Evolutionary conservation across 495 filamentous ascomycete genomes (phyloP).

Genomic region (Massariosphaeria phaeospora): DNA sequence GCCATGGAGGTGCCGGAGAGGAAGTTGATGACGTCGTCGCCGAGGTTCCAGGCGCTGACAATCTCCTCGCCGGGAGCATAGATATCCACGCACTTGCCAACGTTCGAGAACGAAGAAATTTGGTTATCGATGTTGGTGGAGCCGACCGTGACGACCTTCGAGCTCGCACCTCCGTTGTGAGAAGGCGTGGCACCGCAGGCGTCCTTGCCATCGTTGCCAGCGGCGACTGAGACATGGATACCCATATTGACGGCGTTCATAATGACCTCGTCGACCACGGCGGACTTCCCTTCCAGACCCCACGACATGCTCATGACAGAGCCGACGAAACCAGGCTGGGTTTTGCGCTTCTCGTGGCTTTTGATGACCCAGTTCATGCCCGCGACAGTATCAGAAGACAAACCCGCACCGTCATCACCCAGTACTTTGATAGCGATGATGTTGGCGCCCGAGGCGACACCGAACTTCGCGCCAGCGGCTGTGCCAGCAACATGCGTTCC

Average conservation of each 20-base stretch:
- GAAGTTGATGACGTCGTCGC: slow-evolving; percentile 34
- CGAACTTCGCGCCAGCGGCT: slow-evolving; percentile 37
- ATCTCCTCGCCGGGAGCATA: slow-evolving; percentile 44
- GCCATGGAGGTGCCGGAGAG: slow-evolving; percentile 44
- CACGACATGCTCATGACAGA: slow-evolving; percentile 45
- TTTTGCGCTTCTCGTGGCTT: slow-evolving; percentile 37
- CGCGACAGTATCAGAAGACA: slow-evolving; percentile 34
- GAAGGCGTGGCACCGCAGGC: slow-evolving; percentile 39
- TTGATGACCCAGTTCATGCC: slow-evolving; percentile 42
- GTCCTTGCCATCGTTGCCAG: slow-evolving; percentile 39
- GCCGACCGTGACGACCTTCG: slow-evolving; percentile 40
- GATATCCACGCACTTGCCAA: slow-evolving; percentile 43
- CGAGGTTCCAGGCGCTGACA: slow-evolving; percentile 38
- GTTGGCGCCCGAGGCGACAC: slow-evolving; percentile 42
- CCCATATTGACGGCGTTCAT: slow-evolving; percentile 31
- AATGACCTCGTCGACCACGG: slow-evolving; percentile 38
- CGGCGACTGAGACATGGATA: slow-evolving; percentile 43
- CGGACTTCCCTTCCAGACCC: slow-evolving; percentile 30
- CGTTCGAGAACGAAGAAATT: slow-evolving; percentile 42
- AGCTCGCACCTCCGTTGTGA: slow-evolving; percentile 36
- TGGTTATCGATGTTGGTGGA: slow-evolving; percentile 36
- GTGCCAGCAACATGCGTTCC: slow-evolving; percentile 46
- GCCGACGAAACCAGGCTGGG: slow-evolving; percentile 37
- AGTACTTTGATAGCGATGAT: slow-evolving; percentile 44
- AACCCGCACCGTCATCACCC: slow-evolving; percentile 38